phyloP scores from a whole-genome alignment of 2,329 filamentous ascomycete genomes.

The Trichoderma endophyticum region DNA sequence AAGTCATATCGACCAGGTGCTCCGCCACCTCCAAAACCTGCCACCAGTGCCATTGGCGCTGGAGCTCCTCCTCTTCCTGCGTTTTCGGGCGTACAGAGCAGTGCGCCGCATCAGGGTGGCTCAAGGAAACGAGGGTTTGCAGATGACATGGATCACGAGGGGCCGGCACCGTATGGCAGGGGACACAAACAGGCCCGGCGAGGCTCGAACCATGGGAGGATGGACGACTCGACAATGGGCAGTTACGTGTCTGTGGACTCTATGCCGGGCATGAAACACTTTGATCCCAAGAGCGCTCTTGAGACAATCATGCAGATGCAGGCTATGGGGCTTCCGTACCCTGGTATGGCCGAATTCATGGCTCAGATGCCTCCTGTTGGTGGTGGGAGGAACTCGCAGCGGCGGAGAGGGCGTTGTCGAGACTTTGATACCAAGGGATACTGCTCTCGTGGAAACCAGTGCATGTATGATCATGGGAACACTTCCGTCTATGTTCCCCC shows the following conservation, averaged over 20 bases:
- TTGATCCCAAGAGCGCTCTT: slow-evolving; percentile 60
- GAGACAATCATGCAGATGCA: slow-evolving; percentile 61
- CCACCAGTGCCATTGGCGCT: slow-evolving; percentile 8
- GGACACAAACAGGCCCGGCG: slow-evolving; percentile 60
- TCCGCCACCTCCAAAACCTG: slow-evolving; percentile 36
- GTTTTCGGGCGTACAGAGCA: background rate
- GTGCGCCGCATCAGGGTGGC: background rate
- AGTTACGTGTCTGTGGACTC: slow-evolving; percentile 16
- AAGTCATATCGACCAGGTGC: slow-evolving; percentile 60
- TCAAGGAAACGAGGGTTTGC: slow-evolving; percentile 39
- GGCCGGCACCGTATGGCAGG: slow-evolving; percentile 34
- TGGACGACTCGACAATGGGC: slow-evolving; percentile 25
- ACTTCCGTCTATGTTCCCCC: slow-evolving; percentile 43
- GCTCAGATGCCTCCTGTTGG: slow-evolving; percentile 23
- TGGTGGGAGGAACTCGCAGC: slow-evolving; percentile 28
- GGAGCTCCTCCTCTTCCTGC: background rate
- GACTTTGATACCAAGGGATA: slow-evolving; percentile 73
- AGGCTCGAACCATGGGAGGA: slow-evolving; percentile 38
- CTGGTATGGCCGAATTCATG: slow-evolving; percentile 41
- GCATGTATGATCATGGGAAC: slow-evolving; percentile 66
- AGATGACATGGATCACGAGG: slow-evolving; percentile 28
- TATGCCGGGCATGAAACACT: slow-evolving; percentile 39
- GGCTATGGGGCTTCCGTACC: slow-evolving; percentile 47
- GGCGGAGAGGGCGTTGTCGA: slow-evolving; percentile 52
- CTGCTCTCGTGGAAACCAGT: slow-evolving; percentile 64